Conservation (phyloP, 805 yeast genomes). For the Metschnikowia chrysomelidarum region DNA sequence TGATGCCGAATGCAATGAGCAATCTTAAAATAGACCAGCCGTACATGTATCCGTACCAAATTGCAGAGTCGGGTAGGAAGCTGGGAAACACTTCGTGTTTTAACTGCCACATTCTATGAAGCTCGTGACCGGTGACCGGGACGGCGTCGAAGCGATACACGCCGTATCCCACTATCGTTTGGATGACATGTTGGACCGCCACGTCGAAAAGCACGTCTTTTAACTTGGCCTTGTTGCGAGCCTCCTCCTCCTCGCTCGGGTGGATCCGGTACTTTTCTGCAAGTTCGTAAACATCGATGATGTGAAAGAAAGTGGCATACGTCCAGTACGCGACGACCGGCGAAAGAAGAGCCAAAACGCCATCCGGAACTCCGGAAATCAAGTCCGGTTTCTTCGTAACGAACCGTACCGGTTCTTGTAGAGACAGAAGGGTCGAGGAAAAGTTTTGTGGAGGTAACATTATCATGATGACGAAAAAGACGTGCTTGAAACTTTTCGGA, state of each 20-base stretch:
- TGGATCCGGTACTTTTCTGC: constrained; percentile 88
- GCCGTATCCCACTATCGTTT: constrained; percentile 63
- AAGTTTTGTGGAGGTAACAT: constrained; percentile 22
- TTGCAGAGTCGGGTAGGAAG: constrained; percentile 45
- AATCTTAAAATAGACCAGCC: constrained; percentile 62
- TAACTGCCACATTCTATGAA: constrained; percentile 45
- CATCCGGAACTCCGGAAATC: constrained; percentile 66
- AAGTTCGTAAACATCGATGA: constrained; percentile 69
- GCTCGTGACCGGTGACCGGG: constrained; percentile 53
- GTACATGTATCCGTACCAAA: constrained; percentile 57
- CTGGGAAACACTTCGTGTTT: constrained; percentile 38
- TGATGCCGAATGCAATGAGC: constrained; percentile 60
- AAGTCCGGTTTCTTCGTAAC: constrained; percentile 39
- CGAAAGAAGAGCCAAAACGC: constrained; percentile 61
- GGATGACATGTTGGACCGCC: constrained; percentile 78
- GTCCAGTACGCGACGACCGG: constrained; percentile 88
- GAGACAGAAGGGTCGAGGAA: constrained; percentile 15
- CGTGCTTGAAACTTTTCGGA: background rate
- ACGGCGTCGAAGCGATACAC: constrained; percentile 56
- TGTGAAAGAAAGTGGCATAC: constrained; percentile 68
- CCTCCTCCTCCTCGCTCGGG: constrained; percentile 79
- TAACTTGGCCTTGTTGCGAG: constrained; percentile 72
- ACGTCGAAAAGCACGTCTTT: constrained; percentile 78
- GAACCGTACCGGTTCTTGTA: constrained; percentile 15
- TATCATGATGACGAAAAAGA: constrained; percentile 1